These are phyloP conservation scores for Pyrenophora teres DNA, from an alignment of 2,329 filamentous ascomycete genomes.

Conservation along the genomic window DNA sequence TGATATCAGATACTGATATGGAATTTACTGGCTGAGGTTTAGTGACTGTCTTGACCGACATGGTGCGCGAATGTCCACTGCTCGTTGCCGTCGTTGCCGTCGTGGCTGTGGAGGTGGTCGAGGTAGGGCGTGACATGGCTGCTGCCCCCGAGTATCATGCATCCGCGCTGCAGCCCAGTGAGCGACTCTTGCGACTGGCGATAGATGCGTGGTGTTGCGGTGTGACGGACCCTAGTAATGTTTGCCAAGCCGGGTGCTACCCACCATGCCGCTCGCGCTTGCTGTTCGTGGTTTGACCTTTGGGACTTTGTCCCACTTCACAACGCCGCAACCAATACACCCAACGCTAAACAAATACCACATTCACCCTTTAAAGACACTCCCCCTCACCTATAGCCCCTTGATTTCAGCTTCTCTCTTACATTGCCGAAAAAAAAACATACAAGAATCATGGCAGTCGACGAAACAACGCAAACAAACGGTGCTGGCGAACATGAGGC, in stretches of 20 bases:
- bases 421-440: constrained; percentile 12
- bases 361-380: neutral
- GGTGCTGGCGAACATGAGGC: constrained; percentile 43
- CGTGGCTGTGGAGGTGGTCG: constrained; percentile 28
- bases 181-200: neutral
- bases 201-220: constrained; percentile 15
- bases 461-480: constrained; percentile 51
- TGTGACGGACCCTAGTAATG: constrained; percentile 16
- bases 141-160: neutral
- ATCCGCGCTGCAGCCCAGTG: neutral
- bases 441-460: constrained; percentile 26
- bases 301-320: constrained; percentile 8
- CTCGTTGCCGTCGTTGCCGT: constrained; percentile 17
- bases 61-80: constrained; percentile 31
- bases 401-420: neutral
- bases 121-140: constrained; percentile 37
- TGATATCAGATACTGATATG: constrained; percentile 34
- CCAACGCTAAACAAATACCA: constrained; percentile 4
- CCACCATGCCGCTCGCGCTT: constrained; percentile 52
- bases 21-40: constrained; percentile 28
- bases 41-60: constrained; percentile 41
- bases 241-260: constrained; percentile 30
- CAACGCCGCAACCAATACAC: constrained; percentile 3
- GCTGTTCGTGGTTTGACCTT: constrained; percentile 31
- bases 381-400: neutral